Evolutionary conservation across 1,139 yeast species (phyloP).

Genomic region (Lodderomyces parapsilosis): DNA sequence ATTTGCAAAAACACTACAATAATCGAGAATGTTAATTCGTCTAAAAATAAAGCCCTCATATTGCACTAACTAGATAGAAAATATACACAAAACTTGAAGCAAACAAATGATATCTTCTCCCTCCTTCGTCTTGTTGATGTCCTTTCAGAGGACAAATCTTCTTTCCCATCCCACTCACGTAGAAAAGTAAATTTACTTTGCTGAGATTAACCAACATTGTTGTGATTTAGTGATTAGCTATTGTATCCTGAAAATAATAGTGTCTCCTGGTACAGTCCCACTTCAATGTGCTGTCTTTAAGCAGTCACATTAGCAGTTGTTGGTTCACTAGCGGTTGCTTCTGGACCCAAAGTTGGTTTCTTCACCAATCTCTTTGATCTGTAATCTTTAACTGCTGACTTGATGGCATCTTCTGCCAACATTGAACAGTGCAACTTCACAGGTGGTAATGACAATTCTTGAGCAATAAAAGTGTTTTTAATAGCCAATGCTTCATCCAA

Average conservation of each 20-base stretch:
- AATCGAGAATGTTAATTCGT: background rate
- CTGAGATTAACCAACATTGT: too few species aligned
- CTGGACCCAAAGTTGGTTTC: constrained; percentile 41
- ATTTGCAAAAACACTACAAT: too few species aligned
- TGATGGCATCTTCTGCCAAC: constrained; percentile 98
- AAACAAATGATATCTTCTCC: background rate
- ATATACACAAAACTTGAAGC: background rate
- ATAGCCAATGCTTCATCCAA: constrained; percentile 90
- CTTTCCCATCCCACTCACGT: too few species aligned
- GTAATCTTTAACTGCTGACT: constrained; percentile 95
- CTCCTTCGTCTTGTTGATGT: too few species aligned
- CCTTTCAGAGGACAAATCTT: too few species aligned
- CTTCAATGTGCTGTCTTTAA: constrained; percentile 5
- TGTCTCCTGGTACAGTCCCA: too few species aligned
- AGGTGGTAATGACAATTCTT: constrained; percentile 91
- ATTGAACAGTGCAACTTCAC: constrained; percentile 96
- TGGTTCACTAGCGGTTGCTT: constrained; percentile 9
- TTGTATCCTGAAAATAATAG: too few species aligned
- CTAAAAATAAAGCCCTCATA: background rate
- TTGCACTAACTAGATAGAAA: background rate
- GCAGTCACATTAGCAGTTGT: constrained; percentile 16
- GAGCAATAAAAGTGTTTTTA: constrained; percentile 89
- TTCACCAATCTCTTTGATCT: constrained; percentile 61
- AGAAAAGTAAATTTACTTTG: too few species aligned
- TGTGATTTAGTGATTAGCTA: too few species aligned